Evolutionary conservation across 1,284 basidiomycete species (phyloP), one percentile per base, ranked within the genome.

Genomic region (Ganoderma sp.): DNA sequence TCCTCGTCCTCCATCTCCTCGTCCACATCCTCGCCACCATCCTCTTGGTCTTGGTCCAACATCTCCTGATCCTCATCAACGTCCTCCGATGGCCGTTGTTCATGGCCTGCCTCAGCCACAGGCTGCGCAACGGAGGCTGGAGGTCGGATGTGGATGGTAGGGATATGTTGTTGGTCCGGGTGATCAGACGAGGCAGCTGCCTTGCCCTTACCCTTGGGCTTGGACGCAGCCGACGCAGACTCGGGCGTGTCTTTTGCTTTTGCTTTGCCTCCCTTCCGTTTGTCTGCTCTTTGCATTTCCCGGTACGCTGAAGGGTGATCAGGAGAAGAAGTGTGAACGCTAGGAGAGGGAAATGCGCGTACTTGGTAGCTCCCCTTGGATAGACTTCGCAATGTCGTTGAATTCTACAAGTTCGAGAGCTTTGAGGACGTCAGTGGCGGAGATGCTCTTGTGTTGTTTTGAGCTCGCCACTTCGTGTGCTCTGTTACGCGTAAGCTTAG

Each of bases 391-490:
- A 60, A 96, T 83, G 71, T 94, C 92, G 4, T 89, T 88, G 73
- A 97, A 91, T 71, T 95, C 93, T 59, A 96, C 84, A 61, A 90
- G 83, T 73, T 93, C 92, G 5, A 96, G 85, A 0, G 94, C 95
- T 76, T 92, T 94, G 69, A 97, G 85, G 0, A 98, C 94, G 77
- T 97, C 95, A 0, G 92, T 89, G 0, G 94, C 94, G 2, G 91
- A 91, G 63, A 97, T 93, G 70, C 90, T 92, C 78, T 96, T 97
- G 78, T 94, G 94, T 67, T 93, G 91, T 71, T 95, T 92, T 6
- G 88, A 88, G 19, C 86, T 80, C 0, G 95, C 93, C n/a, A 94
- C 88, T 73, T 97, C 95, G 74, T 97, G 95, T 0, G 95, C 92
- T 3, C 94, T 95, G 42, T 67, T 6, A 42, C 12, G 17, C 15